phyloP scores from a whole-genome alignment of 2,329 filamentous ascomycete species.

The Ascochyta fabae region DNA sequence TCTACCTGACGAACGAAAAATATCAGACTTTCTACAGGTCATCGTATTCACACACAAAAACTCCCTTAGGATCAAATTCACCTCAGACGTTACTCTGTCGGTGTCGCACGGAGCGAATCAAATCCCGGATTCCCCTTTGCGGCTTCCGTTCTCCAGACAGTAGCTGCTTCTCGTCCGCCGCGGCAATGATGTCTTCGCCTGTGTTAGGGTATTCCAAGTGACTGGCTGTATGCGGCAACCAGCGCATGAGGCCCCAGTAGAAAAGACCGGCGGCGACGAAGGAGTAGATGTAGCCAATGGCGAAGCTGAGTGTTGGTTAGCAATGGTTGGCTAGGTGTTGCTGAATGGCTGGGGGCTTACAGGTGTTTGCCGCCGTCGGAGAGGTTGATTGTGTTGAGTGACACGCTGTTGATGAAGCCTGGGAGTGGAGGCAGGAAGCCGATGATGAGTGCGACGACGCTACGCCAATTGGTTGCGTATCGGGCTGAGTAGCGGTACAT shows the following conservation, averaged over 20 bases:
- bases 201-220: slow-evolving; percentile 79
- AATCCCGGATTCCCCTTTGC: slow-evolving; percentile 11
- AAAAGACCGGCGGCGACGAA: slow-evolving; percentile 45
- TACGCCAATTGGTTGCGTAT: slow-evolving; percentile 33
- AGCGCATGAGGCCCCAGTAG: slow-evolving; percentile 44
- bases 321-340: not conserved
- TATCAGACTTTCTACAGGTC: too few species aligned
- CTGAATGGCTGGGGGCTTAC: slow-evolving; percentile 16
- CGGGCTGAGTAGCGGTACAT: slow-evolving; percentile 34
- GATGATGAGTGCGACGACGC: slow-evolving; percentile 32
- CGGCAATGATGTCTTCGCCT: slow-evolving; percentile 64
- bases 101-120: not conserved
- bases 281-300: slow-evolving; percentile 49
- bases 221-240: slow-evolving; percentile 72
- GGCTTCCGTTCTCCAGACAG: slow-evolving; percentile 10
- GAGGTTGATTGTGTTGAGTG: slow-evolving; percentile 22
- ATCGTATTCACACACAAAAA: too few species aligned
- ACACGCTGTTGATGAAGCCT: slow-evolving; percentile 32
- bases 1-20: too few species aligned
- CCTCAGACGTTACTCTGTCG: not conserved
- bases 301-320: slow-evolving; percentile 28
- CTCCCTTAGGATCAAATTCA: too few species aligned
- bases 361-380: slow-evolving; percentile 31
- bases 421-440: slow-evolving; percentile 33
- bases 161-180: slow-evolving; percentile 38